phyloP scores from a whole-genome alignment of 257 asterid species.

The Plantago elongata region DNA sequence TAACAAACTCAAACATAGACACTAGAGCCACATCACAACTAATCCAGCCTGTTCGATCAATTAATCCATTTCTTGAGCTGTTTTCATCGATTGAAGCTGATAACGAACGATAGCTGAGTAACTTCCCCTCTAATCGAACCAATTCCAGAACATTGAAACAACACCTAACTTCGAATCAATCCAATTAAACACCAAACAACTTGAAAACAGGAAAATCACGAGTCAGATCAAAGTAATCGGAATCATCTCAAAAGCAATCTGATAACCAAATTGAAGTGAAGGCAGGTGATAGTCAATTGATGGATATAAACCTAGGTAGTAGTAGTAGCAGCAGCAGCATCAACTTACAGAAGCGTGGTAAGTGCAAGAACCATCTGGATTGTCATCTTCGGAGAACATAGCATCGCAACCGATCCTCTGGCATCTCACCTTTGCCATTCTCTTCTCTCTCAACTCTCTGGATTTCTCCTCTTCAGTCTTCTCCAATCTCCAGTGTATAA shows the following conservation, averaged over 20 bases:
- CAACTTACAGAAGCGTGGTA: conserved; percentile 58
- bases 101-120: too few species aligned
- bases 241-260: neutral
- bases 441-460: conserved; percentile 19
- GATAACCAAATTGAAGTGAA: neutral
- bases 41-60: too few species aligned
- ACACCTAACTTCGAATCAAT: neutral
- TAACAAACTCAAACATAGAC: too few species aligned
- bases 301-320: neutral
- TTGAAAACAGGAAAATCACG: neutral
- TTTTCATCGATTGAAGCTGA: too few species aligned
- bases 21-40: too few species aligned
- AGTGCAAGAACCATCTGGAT: conserved; percentile 64
- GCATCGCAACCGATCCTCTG: conserved; percentile 86
- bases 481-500: too few species aligned
- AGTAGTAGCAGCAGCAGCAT: conserved; percentile 26
- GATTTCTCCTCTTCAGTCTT: too few species aligned
- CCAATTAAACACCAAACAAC: neutral
- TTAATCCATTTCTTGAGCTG: too few species aligned
- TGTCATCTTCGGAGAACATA: conserved; percentile 56
- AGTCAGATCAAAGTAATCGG: neutral
- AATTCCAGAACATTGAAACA: neutral
- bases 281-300: neutral
- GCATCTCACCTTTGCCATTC: conserved; percentile 79
- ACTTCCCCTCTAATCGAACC: neutral